Base-by-base conservation (phyloP, 2,329 filamentous ascomycete genomes). In the Trichoderma semiorbis region DNA sequence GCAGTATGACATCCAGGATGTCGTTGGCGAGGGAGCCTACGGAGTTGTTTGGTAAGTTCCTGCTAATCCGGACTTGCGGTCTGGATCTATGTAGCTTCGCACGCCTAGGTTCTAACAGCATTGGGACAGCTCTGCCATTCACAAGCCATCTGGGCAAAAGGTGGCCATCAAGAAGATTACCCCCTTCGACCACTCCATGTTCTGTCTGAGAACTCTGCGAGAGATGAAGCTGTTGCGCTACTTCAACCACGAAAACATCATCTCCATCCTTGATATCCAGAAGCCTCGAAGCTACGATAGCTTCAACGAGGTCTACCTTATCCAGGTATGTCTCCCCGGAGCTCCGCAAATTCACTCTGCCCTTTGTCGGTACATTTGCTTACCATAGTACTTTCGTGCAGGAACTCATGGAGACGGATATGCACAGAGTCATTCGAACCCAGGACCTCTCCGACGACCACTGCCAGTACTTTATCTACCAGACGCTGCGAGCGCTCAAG, bases 141-240 rank as follows among this genome's bases (percentile, higher is more conserved):
- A 99, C 87, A 98, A 98, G 85, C 96, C 96, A 26, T 98, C 96
- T 0, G 92, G 94, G 74, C 96, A 99, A 84, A 98, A 98, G 85
- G 96, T 99, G 73, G 96, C 96, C 73, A 99, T 99, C 87, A 99
- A 99, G 88, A 99, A 99, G 89, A 99, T 99, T 79, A 98, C 95
- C 0, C 96, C 96, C 7, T 99, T 99, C 83, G 96, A 99, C 80
- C 96, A 98, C 82, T 97, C 94, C 81, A 98, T 98, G 95, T 98
- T 98, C 87, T 98, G 95, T 82, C 85, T 99, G 78, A 89, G 96
- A 81, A 99, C 96, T 1, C 87, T 99, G 76, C 94, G 96, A 83
- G 96, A 99, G 85, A 99, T 99, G 96, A 99, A 99, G 89, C 88
- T 99, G 72, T 86, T 99, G 79, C 90, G 96, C 78, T 98, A 99